These are phyloP conservation scores for Thelonectria olida DNA, from an alignment of 2,329 filamentous ascomycete species.

Conservation along the genomic window DNA sequence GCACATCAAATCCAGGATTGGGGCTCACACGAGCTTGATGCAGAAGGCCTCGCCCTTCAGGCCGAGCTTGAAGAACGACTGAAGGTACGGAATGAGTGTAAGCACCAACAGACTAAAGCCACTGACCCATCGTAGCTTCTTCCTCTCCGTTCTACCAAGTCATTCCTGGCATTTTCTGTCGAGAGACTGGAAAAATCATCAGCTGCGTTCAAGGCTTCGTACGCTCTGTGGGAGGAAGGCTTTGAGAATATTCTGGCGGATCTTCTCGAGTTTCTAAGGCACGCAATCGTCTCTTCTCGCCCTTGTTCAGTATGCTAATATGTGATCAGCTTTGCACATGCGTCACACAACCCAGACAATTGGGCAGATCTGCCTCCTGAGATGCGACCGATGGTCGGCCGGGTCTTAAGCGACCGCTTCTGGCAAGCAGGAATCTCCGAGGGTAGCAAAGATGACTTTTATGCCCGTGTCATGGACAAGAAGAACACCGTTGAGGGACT, in stretches of 20 bases:
- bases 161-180: conserved; percentile 89
- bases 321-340: conserved; percentile 78
- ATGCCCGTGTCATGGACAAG: conserved; percentile 87
- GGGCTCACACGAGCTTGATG: conserved; percentile 79
- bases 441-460: conserved; percentile 96
- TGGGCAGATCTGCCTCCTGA: conserved; percentile 82
- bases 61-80: conserved; percentile 79
- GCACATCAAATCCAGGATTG: conserved; percentile 85
- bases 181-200: conserved; percentile 84
- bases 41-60: conserved; percentile 82
- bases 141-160: conserved; percentile 88
- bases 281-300: conserved; percentile 27
- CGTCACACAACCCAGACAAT: conserved; percentile 86
- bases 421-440: conserved; percentile 98
- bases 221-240: conserved; percentile 83
- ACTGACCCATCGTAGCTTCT: conserved; percentile 61
- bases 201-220: conserved; percentile 77
- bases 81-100: conserved; percentile 56
- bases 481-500: conserved; percentile 92
- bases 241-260: conserved; percentile 87
- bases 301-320: neutral
- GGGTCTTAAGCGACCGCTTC: conserved; percentile 92
- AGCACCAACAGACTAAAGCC: neutral
- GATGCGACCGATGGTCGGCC: conserved; percentile 78
- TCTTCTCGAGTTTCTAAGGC: conserved; percentile 83